phyloP scores from a whole-genome alignment of 257 asterid genomes.

The Fraxinus pennsylvanica region DNA sequence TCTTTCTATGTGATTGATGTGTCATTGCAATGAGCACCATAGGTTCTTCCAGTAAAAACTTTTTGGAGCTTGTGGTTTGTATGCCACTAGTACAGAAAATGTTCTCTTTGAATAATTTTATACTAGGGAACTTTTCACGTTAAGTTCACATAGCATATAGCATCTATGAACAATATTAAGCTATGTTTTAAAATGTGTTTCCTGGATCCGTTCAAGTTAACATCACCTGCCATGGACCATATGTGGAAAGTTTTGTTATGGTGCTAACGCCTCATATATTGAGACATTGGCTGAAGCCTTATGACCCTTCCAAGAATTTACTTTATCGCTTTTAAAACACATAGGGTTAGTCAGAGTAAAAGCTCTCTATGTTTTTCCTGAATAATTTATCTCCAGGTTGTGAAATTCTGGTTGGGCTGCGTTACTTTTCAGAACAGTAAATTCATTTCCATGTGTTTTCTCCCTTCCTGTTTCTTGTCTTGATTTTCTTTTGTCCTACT shows the following conservation, averaged over 20 bases:
- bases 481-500: background rate
- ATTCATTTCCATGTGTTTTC: background rate
- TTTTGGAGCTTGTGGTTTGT: background rate
- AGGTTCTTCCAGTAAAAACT: background rate
- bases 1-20: background rate
- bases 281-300: no score
- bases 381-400: background rate
- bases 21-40: background rate
- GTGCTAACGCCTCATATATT: background rate
- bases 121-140: background rate
- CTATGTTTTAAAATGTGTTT: no score
- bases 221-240: background rate
- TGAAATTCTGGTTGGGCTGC: background rate
- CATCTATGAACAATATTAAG: background rate
- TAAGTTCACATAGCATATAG: background rate
- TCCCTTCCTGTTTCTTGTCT: background rate
- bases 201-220: no score
- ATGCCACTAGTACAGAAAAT: background rate
- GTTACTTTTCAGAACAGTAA: background rate
- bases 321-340: background rate
- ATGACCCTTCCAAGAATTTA: background rate
- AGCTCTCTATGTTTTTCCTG: no score
- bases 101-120: background rate
- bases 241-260: background rate
- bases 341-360: background rate